Conservation (phyloP, 2,329 filamentous ascomycete genomes). For the Fusarium praegraminearum region DNA sequence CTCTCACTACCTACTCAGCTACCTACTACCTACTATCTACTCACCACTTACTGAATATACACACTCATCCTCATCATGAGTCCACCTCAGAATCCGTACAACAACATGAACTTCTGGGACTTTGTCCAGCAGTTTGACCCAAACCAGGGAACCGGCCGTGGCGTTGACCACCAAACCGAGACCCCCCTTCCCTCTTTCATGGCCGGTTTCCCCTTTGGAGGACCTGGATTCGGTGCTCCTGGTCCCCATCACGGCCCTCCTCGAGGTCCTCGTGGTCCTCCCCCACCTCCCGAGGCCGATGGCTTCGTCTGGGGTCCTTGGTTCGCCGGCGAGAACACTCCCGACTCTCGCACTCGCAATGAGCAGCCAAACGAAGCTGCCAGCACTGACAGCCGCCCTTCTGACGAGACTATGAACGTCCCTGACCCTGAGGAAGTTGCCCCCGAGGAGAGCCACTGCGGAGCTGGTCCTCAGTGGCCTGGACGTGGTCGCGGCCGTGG, state of each 20-base stretch:
- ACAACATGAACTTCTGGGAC: constrained; percentile 50
- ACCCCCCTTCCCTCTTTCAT: constrained; percentile 44
- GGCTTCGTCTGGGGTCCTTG: constrained; percentile 46
- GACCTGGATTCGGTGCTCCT: constrained; percentile 27
- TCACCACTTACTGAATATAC: background rate
- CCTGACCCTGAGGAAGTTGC: constrained; percentile 52
- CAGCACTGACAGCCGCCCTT: constrained; percentile 52
- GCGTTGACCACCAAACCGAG: constrained; percentile 54
- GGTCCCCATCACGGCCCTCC: constrained; percentile 25
- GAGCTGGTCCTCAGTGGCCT: constrained; percentile 35
- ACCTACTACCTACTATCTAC: background rate
- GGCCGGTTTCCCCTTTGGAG: constrained; percentile 53
- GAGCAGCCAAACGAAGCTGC: constrained; percentile 37
- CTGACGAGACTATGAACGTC: constrained; percentile 51
- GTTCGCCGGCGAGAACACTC: constrained; percentile 44
- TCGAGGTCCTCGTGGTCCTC: constrained; percentile 31
- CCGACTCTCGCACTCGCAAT: constrained; percentile 30
- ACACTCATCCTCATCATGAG: constrained; percentile 34
- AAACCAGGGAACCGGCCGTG: constrained; percentile 49
- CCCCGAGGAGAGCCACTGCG: constrained; percentile 50
- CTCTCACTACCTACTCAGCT: constrained; percentile 4
- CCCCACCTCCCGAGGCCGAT: constrained; percentile 40
- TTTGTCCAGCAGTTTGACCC: constrained; percentile 54
- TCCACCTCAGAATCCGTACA: constrained; percentile 40
- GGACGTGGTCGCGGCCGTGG: constrained; percentile 42